These are phyloP conservation scores for Capillidium heterosporum DNA, from an alignment of 371 early-diverging fungal species.

Conservation along the genomic window DNA sequence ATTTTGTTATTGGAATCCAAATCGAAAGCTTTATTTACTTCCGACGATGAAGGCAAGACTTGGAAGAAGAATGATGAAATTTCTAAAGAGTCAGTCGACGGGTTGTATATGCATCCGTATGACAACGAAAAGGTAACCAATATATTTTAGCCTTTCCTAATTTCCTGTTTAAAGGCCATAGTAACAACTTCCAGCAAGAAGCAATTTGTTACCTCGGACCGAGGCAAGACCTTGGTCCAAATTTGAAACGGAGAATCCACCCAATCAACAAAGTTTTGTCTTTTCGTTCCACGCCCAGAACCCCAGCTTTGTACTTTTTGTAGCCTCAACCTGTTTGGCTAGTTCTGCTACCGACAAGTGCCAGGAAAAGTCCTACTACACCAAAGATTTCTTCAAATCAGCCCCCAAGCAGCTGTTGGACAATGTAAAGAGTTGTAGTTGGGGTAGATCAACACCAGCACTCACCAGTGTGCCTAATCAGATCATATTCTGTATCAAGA, in stretches of 20 bases:
- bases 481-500: conserved; percentile 35
- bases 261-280: conserved; percentile 17
- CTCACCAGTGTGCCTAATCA: conserved; percentile 16
- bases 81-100: conserved; percentile 8
- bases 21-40: conserved; percentile 28
- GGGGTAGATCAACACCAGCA: conserved; percentile 17
- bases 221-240: conserved; percentile 39
- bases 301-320: conserved; percentile 32
- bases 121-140: background rate
- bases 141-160: background rate
- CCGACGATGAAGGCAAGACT: conserved; percentile 42
- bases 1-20: conserved; percentile 33
- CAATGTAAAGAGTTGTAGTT: conserved; percentile 40
- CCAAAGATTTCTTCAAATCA: conserved; percentile 39
- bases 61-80: conserved; percentile 30
- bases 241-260: conserved; percentile 28
- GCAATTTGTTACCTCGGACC: conserved; percentile 46
- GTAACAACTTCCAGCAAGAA: conserved; percentile 26
- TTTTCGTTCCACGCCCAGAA: conserved; percentile 49
- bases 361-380: conserved; percentile 37
- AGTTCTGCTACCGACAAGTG: conserved; percentile 19
- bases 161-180: conserved; percentile 24
- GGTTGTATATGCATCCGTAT: conserved; percentile 6
- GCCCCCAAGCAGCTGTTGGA: conserved; percentile 22
- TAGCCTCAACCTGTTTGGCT: conserved; percentile 24